Evolutionary conservation across 2,329 filamentous ascomycete species (phyloP), one percentile per base, ranked within the genome.

Genomic region (Botrytis cinerea): DNA sequence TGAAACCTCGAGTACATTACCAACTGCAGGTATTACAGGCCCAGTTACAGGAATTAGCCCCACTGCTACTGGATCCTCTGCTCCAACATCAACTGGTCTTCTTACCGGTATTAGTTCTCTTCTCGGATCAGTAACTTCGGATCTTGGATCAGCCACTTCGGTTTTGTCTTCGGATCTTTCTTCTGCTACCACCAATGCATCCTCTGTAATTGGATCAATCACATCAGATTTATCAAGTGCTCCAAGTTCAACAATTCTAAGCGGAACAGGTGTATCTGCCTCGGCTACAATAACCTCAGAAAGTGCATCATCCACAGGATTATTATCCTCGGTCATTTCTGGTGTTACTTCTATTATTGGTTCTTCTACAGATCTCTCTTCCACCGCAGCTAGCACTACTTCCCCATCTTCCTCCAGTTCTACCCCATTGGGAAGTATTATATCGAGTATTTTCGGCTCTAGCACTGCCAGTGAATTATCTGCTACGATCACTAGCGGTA

Each of bases 381-480:
- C 61, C 5, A 38, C 22, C 8, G 14, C 32, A 32, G 43, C 57
- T 45, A 54, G 70, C 51, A 54, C 60, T 32, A 64, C 60, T 6
- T 64, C 32, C 14, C 20, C 59, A 14, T 54, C 46, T 63, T 35
- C 57, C 40, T 40, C 59, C 25, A 64, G 59, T 40, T 71, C 69
- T 25, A 71, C 51, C 16, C 40, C 68, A 14, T 61, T 74, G 57
- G 73, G 61, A 51, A 74, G 73, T 60, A 63, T 74, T 22, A 73
- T 74, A n/a, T 74, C 73, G n/a, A 74, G 73, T 57, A 74, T 74
- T 48, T 71, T 74, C 59, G 63, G 61, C 38, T 73, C 71, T 22
- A 60, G 57, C 32, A 51, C 48, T 43, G 60, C 46, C 51, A 57
- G 28, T 68, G 40, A 25, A 48, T n/a, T 10, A 38, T 68, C 62